Percentiles rank a stretch among this genome's conserved stretches.
phyloP scores from a whole-genome alignment of 2,329 filamentous ascomycete genomes.

The Achaetomium macrosporum region DNA sequence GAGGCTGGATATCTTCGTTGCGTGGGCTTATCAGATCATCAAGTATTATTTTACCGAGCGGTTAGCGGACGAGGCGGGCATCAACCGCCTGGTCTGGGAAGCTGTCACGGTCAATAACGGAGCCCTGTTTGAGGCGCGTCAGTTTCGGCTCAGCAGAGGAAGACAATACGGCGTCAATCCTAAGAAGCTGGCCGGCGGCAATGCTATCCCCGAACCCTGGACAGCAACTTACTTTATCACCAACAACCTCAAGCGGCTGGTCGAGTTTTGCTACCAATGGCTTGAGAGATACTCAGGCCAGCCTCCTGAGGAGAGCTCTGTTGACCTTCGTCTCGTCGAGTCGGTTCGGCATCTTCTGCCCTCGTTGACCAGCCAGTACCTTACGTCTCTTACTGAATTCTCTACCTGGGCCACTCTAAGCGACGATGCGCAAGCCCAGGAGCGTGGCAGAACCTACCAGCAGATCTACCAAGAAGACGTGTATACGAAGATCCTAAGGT shows the following conservation, averaged over 20 bases:
- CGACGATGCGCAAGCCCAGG: constrained; percentile 37
- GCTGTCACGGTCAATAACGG: constrained; percentile 62
- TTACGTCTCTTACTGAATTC: constrained; percentile 49
- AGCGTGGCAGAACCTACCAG: constrained; percentile 41
- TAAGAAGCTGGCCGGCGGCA: constrained; percentile 58
- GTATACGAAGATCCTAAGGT: constrained; percentile 46
- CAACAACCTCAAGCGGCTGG: constrained; percentile 55
- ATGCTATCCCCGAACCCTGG: constrained; percentile 75
- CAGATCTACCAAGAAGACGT: constrained; percentile 43
- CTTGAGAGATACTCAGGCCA: constrained; percentile 40
- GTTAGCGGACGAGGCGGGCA: constrained; percentile 47
- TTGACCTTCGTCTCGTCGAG: constrained; percentile 38
- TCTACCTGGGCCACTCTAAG: constrained; percentile 45
- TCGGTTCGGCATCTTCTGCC: constrained; percentile 45
- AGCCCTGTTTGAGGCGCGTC: constrained; percentile 60
- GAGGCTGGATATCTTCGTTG: constrained; percentile 66
- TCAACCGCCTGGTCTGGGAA: constrained; percentile 58
- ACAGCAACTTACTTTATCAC: constrained; percentile 63
- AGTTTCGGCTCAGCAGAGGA: constrained; percentile 67
- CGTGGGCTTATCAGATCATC: constrained; percentile 72
- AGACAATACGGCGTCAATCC: constrained; percentile 65
- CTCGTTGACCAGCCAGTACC: constrained; percentile 48
- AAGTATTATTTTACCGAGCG: constrained; percentile 64
- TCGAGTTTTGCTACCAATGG: constrained; percentile 54
- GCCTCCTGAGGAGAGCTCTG: constrained; percentile 18